phyloP scores from a whole-genome alignment of 306 rosid genomes.

The Cucurbita argyrosperma region DNA sequence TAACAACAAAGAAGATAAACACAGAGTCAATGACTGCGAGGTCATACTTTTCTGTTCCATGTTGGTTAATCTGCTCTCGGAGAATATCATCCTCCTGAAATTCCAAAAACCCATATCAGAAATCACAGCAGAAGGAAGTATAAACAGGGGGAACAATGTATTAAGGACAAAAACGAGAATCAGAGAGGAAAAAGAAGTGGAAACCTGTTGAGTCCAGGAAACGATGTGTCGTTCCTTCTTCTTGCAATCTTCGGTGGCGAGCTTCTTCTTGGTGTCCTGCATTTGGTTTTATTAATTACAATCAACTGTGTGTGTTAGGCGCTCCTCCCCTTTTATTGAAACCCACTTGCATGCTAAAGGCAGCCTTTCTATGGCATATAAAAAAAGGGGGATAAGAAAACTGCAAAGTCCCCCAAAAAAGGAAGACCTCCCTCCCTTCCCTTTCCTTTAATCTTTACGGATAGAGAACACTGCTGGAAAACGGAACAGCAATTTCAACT shows the following conservation, averaged over 20 bases:
- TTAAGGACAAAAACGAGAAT: not conserved
- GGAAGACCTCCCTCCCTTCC: slow-evolving; percentile 3
- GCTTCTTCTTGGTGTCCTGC: slow-evolving; percentile 45
- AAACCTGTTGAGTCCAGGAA: slow-evolving; percentile 90
- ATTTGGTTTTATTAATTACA: slow-evolving; percentile 27
- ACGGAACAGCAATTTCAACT: slow-evolving; percentile 21
- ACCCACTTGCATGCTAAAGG: slow-evolving; percentile 65
- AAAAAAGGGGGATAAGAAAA: not conserved
- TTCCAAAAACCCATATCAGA: slow-evolving; percentile 26
- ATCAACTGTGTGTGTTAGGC: slow-evolving; percentile 29
- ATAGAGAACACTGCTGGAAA: slow-evolving; percentile 9
- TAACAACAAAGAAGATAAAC: not conserved
- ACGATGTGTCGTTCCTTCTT: slow-evolving; percentile 99
- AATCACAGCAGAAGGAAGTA: not conserved
- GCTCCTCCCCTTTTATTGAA: slow-evolving; percentile 56
- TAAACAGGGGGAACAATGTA: not conserved
- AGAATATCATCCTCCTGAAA: slow-evolving; percentile 97
- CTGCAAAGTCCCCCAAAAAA: slow-evolving; percentile 8
- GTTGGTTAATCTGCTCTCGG: slow-evolving; percentile 57
- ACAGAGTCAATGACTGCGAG: not conserved
- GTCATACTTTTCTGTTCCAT: slow-evolving; percentile 88
- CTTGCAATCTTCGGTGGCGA: slow-evolving; percentile 55
- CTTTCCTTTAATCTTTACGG: slow-evolving; percentile 9
- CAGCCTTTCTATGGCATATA: slow-evolving; percentile 24
- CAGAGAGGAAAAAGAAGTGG: slow-evolving; percentile 3